Conservation (phyloP, 2,329 filamentous ascomycete species). For the Colletotrichum karsti region DNA sequence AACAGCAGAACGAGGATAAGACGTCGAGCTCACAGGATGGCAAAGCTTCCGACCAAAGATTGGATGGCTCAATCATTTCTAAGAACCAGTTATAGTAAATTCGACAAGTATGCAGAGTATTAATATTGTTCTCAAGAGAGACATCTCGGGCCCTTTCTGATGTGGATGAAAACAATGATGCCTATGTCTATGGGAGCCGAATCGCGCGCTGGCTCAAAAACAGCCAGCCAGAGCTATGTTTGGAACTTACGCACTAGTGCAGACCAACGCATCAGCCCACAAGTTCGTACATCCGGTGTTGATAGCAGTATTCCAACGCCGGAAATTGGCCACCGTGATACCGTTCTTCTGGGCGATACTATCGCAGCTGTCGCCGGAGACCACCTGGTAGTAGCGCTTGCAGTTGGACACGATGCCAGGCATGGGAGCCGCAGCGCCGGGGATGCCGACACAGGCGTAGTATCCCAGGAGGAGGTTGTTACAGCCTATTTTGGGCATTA, state of each 20-base stretch:
- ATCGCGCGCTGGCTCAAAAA: too few relatives aligned
- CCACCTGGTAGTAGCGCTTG: conserved; percentile 28
- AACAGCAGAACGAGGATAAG: not conserved
- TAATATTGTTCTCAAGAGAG: too few relatives aligned
- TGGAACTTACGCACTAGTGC: not conserved
- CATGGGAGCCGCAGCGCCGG: conserved; percentile 31
- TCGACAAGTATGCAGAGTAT: too few relatives aligned
- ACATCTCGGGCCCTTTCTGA: too few relatives aligned
- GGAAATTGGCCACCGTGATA: conserved; percentile 35
- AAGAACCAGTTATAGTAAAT: too few relatives aligned
- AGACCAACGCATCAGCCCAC: conserved; percentile 14
- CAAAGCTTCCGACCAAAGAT: too few relatives aligned
- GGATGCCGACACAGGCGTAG: conserved; percentile 1
- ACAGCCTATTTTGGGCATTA: not conserved
- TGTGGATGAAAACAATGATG: too few relatives aligned
- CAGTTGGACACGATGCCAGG: conserved; percentile 31
- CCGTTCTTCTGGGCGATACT: conserved; percentile 21
- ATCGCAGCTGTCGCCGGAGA: conserved; percentile 15
- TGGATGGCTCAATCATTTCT: too few relatives aligned
- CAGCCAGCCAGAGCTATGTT: too few relatives aligned
- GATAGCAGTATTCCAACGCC: conserved; percentile 31
- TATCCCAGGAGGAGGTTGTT: not conserved
- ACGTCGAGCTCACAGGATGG: too few relatives aligned
- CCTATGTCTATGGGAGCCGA: too few relatives aligned
- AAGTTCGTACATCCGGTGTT: conserved; percentile 25